Base-by-base conservation (phyloP, 2,329 filamentous ascomycete genomes). In the Nothophaeocryptopus gaeumannii region DNA sequence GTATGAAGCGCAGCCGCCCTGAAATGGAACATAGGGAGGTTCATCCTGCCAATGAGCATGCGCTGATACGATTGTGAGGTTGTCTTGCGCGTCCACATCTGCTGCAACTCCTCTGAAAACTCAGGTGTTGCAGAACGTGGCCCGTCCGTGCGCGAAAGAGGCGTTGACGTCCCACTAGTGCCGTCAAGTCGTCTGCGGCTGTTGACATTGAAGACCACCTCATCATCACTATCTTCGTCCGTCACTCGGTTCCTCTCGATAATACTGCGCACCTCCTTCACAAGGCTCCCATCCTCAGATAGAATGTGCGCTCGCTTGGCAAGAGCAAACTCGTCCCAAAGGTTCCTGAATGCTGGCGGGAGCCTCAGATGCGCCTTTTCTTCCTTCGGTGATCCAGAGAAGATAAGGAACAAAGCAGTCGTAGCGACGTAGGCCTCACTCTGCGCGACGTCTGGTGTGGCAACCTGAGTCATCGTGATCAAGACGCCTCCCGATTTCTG, bases 21-120 rank as follows among this genome's bases (percentile, higher is more conserved):
- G 67, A 93, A 96, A 10, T 81, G 78, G 81, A 88, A 96, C 76
- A 99, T 96, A 0, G 93, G 93, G 13, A 99, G 79, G 60, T 86
- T 86, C 76, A 83, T 85, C 48, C 93, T 84, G 30, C 79, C 83
- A 66, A 79, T 72, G 45, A 92, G 78, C 93, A 99, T 97, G 7
- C 76, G 75, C 60, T 89, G 84, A 63, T 88, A 97, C 42, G 79
- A 66, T 9, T 71, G 56, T 0, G 74, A 73, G 7, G 74, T 74
- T 2, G 70, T 63, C 57, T 81, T 82, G 8, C 73, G 69, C 12
- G 61, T 57, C 81, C 81, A 84, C 16, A 80, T 56, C 3, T 74
- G 72, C 56, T 67, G 69, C 13, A 82, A 61, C 8, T 71, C 69
- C n/a, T 74, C 71, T 8, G 71, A 66, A 29, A 50, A 50, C 11